Base-by-base conservation (phyloP, 768 basidiomycete genomes). In the Rhodotorula graminis region DNA sequence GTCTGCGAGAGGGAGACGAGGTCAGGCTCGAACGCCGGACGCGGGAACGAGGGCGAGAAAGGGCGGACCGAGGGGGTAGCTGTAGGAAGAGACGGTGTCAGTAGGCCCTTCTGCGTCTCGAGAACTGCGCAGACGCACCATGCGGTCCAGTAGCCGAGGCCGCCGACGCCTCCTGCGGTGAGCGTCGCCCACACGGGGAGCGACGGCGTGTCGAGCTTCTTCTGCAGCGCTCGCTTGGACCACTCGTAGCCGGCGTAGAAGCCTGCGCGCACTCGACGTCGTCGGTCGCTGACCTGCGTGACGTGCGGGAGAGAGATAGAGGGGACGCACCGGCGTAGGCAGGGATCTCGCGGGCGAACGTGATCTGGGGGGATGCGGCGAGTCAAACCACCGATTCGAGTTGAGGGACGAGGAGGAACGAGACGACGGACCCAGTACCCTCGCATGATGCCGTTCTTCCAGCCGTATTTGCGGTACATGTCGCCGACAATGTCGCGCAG, bases 321-420 rank as follows among this genome's bases (percentile, higher is more conserved):
- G n/a, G n/a, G n/a, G 27, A 15, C 46, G 84, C 93, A 61, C 60
- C 60, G 46, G 94, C 93, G 79, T 97, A 97, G 16, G 93, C 95
- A 4, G 96, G 96, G 49, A 98, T 93, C 81, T 99, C 96, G 76
- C 94, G 85, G 1, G 88, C 88, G 29, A 97, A 87, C 0, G 96
- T 98, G 21, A 93, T 85, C 93, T 94, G 77, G 16, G 33, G 29
- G 10, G 21, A 25, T 0, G 21, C 2, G 4, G 14, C 29, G 33
- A 37, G 23, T 62, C 33, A 37, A 37, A 16, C 61, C 33, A 37
- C 25, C 14, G 44, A 23, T 15, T 12, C 18, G 44, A 46, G 44
- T 18, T 15, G 6, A 27, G 25, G 4, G 8, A 16, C 10, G 12
- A 0, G 21, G 5, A 14, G n/a, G 12, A 18, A 16, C 14, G 27